Conservation (phyloP, 305 asterid genomes). For the Fraxinus paxiana region DNA sequence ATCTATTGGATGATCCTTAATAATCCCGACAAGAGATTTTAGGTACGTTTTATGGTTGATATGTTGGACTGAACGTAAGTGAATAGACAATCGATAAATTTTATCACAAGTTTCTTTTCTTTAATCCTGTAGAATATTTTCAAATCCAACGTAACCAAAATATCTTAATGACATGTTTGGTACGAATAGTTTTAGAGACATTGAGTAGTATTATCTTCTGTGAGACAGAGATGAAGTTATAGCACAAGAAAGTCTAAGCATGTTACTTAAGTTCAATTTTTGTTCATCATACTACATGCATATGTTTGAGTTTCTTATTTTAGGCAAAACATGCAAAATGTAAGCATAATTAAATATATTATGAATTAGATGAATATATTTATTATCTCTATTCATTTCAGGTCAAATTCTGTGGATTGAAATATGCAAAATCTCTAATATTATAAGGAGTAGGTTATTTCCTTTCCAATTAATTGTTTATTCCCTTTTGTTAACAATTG, state of each 20-base stretch:
- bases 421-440: not conserved
- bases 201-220: not conserved
- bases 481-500: not conserved
- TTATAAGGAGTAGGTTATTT: not conserved
- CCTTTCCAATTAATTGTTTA: not conserved
- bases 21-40: not conserved
- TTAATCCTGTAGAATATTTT: not conserved
- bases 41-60: not conserved
- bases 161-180: not conserved
- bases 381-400: not conserved
- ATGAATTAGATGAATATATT: not conserved
- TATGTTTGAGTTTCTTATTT: not conserved
- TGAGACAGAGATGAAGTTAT: not conserved
- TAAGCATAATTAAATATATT: not conserved
- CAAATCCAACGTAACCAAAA: not conserved
- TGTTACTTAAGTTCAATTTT: not conserved
- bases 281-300: no score
- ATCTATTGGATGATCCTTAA: not conserved
- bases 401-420: slow-evolving; percentile 30
- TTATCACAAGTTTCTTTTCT: not conserved
- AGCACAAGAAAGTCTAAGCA: not conserved
- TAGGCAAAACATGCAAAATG: not conserved
- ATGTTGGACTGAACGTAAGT: not conserved
- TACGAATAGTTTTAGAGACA: not conserved
- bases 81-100: not conserved